Evolutionary conservation across 1,139 yeast genomes (phyloP), one percentile per base, ranked within the genome.

Genomic region (Yamadazyma buinensis): DNA sequence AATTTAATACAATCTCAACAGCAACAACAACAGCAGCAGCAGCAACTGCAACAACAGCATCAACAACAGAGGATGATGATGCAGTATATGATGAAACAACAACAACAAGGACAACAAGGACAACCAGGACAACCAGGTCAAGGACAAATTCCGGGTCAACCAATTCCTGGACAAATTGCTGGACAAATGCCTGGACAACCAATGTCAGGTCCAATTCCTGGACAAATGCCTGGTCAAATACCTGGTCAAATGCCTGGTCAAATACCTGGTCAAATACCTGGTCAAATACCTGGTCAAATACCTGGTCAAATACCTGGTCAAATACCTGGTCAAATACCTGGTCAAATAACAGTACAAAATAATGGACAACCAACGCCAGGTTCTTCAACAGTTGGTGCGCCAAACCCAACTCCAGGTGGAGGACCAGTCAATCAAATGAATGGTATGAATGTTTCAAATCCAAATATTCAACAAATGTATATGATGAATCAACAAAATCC

Each of bases 1-100:
- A 30, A 32, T 41, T 80, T 75, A 50, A 81, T 77, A 40, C 76
- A 73, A 36, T 38, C 5, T 5, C 7, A 40, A 21, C 61, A 39
- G 43, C 67, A 51, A 42, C 66, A 55, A 43, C 51, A 49, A 30
- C 37, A 46, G 30, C 50, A 51, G 52, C 46, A 49, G 54, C 57
- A 53, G 43, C 44, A 48, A 40, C 47, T 51, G 52, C 41, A 43
- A 49, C 46, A 49, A 34, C 54, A 52, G 22, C 64, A 51, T 41
- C 60, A 46, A 44, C 67, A 51, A 42, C 66, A 55, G 43, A 50
- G 49, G 30, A 37, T 46, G 30, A 51, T 51, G 52, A 47, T 49
- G 54, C 57, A 53, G 43, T 44, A 48, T 40, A 48, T 51, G 52
- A 42, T 44, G 50, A 47, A 49, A 34, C 54, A 52, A 23, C 64